Percentiles rank a stretch among this genome's conserved stretches.
phyloP scores from a whole-genome alignment of 306 rosid species.

The Sphenostylis stenocarpa region DNA sequence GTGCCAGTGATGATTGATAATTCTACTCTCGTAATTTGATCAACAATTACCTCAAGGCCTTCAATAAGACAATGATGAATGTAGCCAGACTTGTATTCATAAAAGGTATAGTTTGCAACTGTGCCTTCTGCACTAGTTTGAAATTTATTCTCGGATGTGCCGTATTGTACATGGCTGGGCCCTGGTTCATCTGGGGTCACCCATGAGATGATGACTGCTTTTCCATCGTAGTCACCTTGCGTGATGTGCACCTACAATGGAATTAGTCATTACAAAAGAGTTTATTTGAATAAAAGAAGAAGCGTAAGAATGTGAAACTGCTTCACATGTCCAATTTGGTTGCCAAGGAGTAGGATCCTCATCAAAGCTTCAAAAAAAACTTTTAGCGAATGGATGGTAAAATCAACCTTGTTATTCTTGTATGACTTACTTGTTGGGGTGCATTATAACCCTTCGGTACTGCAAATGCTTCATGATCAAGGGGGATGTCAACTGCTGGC shows the following conservation, averaged over 20 bases:
- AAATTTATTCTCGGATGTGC: conserved; percentile 50
- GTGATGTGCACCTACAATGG: conserved; percentile 84
- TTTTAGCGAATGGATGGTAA: background rate
- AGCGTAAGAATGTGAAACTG: background rate
- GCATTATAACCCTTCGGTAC: conserved; percentile 80
- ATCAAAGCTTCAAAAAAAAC: background rate
- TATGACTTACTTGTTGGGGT: conserved; percentile 79
- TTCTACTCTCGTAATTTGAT: conserved; percentile 3
- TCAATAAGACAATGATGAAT: conserved; percentile 82
- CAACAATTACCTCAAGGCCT: conserved; percentile 71
- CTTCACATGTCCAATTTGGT: background rate
- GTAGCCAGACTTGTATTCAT: conserved; percentile 82
- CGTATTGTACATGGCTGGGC: conserved; percentile 58
- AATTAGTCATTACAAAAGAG: conserved; percentile 6
- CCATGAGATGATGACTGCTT: conserved; percentile 91
- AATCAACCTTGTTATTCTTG: background rate
- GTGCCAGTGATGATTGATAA: conserved; percentile 8
- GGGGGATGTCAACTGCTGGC: conserved; percentile 86
- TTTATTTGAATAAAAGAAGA: background rate
- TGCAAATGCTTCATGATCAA: conserved; percentile 61
- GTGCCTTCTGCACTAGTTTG: conserved; percentile 61
- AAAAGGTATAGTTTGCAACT: conserved; percentile 67
- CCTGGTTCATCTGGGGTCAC: conserved; percentile 78
- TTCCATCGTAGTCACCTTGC: conserved; percentile 97
- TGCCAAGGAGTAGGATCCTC: background rate